Base-by-base conservation (phyloP, 1,139 yeast genomes). In the Yamadazyma aaseri region DNA sequence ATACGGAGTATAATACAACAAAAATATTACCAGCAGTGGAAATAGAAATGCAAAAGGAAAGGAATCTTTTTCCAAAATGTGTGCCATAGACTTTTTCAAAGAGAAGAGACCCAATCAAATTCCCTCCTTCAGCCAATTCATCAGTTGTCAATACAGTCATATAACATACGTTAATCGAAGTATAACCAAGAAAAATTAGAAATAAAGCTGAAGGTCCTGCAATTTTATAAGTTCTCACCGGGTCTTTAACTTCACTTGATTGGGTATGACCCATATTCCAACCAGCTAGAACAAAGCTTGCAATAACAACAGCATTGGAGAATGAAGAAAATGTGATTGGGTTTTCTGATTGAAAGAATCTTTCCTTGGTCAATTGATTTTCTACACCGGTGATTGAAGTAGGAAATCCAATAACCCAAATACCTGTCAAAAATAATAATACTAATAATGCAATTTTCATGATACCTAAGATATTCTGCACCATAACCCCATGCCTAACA, bases 231-330 rank as follows among this genome's bases (percentile, higher is more conserved):
- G 84, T 79, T 28, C 74, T 55, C 0, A 65, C 60, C 0, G 85
- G 86, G 44, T 79, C 73, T 37, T 72, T 71, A 23, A 79, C 73
- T 47, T 80, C 86, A 33, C 76, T 75, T 1, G 81, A 65, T 10
- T 77, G 81, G 0, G 79, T 69, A 48, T 79, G 85, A 5, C 79
- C 81, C 13, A 76, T 60, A 44, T 71, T 77, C 86, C 86, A 79
- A 3, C 86, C 86, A 3, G 76, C 65, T 40, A 72, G 77, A 5
- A 82, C 76, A 56, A 76, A 79, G 36, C 76, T 65, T 2, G 82
- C 79, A 47, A 75, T 76, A 13, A 79, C 66, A 17, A 79, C 67
- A 0, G 82, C 82, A 36, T 76, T 60, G 0, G 83, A 72, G 40
- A 78, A 60, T 1, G 75, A 64, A 0, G 82, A 62, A 1, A 67